These are phyloP conservation scores for Cystofilobasidium capitatum DNA, from an alignment of 768 basidiomycete genomes.

Conservation along the genomic window DNA sequence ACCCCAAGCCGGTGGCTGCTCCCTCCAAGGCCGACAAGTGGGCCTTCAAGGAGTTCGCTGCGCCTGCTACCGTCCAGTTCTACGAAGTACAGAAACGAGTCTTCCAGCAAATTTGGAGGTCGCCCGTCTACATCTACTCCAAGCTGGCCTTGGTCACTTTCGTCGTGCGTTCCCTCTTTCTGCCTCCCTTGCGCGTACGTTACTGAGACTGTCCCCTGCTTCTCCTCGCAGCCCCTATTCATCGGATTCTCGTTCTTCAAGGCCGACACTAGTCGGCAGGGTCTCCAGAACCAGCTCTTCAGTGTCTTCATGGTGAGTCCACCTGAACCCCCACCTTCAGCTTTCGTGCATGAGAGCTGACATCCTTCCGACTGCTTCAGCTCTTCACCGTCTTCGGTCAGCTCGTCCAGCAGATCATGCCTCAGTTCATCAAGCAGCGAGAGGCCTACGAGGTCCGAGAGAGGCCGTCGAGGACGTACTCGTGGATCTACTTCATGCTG, in stretches of 20 bases:
- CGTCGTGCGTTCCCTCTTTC: background rate
- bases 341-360: background rate
- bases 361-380: background rate
- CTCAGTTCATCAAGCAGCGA: constrained; percentile 15
- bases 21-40: background rate
- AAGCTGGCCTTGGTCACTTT: background rate
- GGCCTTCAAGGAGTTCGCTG: background rate
- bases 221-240: background rate
- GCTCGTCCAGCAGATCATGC: constrained; percentile 14
- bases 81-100: background rate
- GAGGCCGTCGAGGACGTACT: constrained; percentile 34
- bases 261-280: background rate
- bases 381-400: constrained; percentile 11
- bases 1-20: constrained; percentile 31
- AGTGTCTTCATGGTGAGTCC: background rate
- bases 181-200: too few species aligned
- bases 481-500: constrained; percentile 33
- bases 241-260: constrained; percentile 21
- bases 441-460: constrained; percentile 28
- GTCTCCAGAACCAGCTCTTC: constrained; percentile 19
- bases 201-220: too few species aligned
- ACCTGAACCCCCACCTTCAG: background rate
- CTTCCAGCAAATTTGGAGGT: constrained; percentile 4
- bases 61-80: background rate
- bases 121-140: constrained; percentile 4